These are phyloP conservation scores for Ramaria rubella DNA, from an alignment of 768 basidiomycete species.

Conservation along the genomic window DNA sequence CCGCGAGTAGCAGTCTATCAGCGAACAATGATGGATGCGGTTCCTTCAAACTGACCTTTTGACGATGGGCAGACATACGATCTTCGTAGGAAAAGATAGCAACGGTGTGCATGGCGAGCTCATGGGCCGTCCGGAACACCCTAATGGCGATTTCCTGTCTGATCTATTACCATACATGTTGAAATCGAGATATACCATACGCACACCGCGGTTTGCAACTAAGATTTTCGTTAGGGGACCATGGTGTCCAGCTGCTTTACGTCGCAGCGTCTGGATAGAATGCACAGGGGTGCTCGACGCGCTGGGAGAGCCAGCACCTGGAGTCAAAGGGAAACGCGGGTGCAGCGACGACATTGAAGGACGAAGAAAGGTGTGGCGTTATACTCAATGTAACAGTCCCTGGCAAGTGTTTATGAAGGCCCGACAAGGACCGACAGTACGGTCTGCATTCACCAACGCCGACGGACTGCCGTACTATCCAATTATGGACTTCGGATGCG, in stretches of 20 bases:
- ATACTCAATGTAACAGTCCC: constrained; percentile 1
- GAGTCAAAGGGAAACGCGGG: constrained; percentile 65
- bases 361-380: not conserved
- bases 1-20: not conserved
- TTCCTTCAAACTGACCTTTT: constrained; percentile 60
- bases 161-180: constrained; percentile 7
- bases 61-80: constrained; percentile 92
- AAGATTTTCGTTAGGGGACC: constrained; percentile 89
- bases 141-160: constrained; percentile 95
- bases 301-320: constrained; percentile 69
- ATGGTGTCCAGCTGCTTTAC: constrained; percentile 85
- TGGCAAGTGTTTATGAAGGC: constrained; percentile 9
- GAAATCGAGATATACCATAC: constrained; percentile 23
- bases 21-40: constrained; percentile 9
- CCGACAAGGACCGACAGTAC: constrained; percentile 20
- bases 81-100: constrained; percentile 98
- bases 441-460: not conserved
- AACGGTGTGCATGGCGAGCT: constrained; percentile 98
- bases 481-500: constrained; percentile 1
- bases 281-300: constrained; percentile 81
- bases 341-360: constrained; percentile 41
- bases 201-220: constrained; percentile 85
- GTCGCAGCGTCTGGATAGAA: constrained; percentile 84
- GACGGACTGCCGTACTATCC: not conserved
- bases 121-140: constrained; percentile 97